phyloP scores from a whole-genome alignment of 768 basidiomycete species.

The Cubamyces sp. region DNA sequence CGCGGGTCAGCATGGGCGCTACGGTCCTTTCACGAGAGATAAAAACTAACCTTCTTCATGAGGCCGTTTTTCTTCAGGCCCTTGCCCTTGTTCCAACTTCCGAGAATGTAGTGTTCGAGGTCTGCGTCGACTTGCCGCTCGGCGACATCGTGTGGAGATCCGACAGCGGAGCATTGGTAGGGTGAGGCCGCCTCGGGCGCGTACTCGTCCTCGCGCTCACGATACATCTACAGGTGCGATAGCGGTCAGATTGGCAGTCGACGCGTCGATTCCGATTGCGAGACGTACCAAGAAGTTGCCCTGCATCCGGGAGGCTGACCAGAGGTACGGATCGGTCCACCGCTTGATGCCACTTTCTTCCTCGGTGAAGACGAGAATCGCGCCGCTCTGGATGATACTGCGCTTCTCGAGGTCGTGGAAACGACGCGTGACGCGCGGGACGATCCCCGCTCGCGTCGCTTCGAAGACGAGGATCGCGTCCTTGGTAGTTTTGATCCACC shows the following conservation, averaged over 20 bases:
- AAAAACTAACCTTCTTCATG: slow-evolving; percentile 27
- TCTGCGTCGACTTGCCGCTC: slow-evolving; percentile 14
- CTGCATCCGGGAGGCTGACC: slow-evolving; percentile 28
- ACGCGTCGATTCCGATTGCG: not conserved
- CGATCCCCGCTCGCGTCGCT: slow-evolving; percentile 24
- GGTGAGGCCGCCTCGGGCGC: slow-evolving; percentile 12
- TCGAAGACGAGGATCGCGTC: slow-evolving; percentile 30
- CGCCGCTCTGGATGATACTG: slow-evolving; percentile 26
- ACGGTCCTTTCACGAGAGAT: not conserved
- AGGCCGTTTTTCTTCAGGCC: slow-evolving; percentile 28
- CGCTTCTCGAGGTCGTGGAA: slow-evolving; percentile 30
- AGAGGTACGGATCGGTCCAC: slow-evolving; percentile 29
- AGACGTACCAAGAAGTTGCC: slow-evolving; percentile 27
- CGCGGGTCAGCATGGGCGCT: not conserved
- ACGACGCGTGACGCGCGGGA: slow-evolving; percentile 28
- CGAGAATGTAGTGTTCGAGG: slow-evolving; percentile 26
- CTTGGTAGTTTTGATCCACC: slow-evolving; percentile 28
- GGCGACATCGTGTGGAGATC: not conserved
- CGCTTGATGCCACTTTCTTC: slow-evolving; percentile 30
- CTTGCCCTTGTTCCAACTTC: slow-evolving; percentile 28
- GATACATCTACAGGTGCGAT: slow-evolving; percentile 21
- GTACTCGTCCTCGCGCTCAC: slow-evolving; percentile 25
- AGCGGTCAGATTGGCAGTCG: not conserved
- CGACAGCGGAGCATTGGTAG: slow-evolving; percentile 20
- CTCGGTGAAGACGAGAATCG: slow-evolving; percentile 29